These are phyloP conservation scores for Raffaelea ambrosiae DNA, from an alignment of 2,329 filamentous ascomycete genomes.

Conservation along the genomic window DNA sequence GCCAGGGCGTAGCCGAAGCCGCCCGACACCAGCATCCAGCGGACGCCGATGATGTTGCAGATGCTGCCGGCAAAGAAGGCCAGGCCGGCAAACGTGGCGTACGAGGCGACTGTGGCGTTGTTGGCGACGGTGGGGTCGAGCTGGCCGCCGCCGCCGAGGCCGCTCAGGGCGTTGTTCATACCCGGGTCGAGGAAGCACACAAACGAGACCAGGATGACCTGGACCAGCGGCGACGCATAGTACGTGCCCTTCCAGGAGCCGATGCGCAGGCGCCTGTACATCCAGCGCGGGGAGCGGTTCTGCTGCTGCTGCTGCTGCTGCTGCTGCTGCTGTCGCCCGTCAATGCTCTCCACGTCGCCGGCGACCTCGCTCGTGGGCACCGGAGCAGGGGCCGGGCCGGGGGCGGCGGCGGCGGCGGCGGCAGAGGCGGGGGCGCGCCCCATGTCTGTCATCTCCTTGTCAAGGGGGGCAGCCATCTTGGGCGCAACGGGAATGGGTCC, in stretches of 20 bases:
- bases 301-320: background rate
- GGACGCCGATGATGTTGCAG: conserved; percentile 66
- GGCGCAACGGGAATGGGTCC: too few species aligned
- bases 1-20: conserved; percentile 71
- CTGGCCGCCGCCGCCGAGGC: conserved; percentile 16
- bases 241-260: conserved; percentile 44
- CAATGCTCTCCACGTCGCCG: too few species aligned
- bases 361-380: too few species aligned
- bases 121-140: conserved; percentile 12
- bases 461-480: too few species aligned
- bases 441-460: too few species aligned
- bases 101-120: conserved; percentile 35
- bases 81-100: conserved; percentile 44
- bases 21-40: conserved; percentile 60
- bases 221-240: conserved; percentile 64
- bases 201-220: conserved; percentile 61
- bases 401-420: too few species aligned
- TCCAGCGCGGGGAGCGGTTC: conserved; percentile 38
- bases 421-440: too few species aligned
- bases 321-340: too few species aligned
- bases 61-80: conserved; percentile 68
- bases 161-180: conserved; percentile 18
- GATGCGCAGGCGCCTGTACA: conserved; percentile 54
- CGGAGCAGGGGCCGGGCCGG: too few species aligned
- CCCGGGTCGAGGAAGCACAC: conserved; percentile 40